A percentile compares a stretch with the other conserved stretches of the same genome.
These are phyloP conservation scores for Agrostemma githago DNA, from an alignment of 148 eudicot genomes.

Conservation along the genomic window DNA sequence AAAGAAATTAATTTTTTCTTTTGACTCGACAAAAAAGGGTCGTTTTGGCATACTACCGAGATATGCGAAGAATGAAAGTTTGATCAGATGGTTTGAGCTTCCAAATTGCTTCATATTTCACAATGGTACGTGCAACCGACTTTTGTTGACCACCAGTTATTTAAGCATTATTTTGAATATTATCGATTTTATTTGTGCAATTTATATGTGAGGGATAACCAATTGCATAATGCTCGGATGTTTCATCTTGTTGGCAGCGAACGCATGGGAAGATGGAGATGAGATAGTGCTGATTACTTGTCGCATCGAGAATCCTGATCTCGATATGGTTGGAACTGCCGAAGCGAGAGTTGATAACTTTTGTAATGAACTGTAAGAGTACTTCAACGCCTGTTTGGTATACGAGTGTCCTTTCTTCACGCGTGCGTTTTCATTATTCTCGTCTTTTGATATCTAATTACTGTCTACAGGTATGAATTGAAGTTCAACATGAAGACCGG, in stretches of 20 bases:
- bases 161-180: background rate
- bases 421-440: background rate
- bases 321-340: constrained; percentile 62
- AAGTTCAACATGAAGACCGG: constrained; percentile 88
- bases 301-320: constrained; percentile 76
- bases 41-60: constrained; percentile 95
- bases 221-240: background rate
- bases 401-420: background rate
- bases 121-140: constrained; percentile 52
- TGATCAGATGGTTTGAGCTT: constrained; percentile 95
- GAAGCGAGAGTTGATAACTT: constrained; percentile 62
- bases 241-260: constrained; percentile 37
- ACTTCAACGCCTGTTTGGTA: background rate
- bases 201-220: too few relatives aligned
- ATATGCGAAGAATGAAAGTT: constrained; percentile 78
- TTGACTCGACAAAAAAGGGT: constrained; percentile 69
- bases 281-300: constrained; percentile 82
- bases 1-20: constrained; percentile 56
- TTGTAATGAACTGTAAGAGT: constrained; percentile 66
- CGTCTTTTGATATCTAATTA: constrained; percentile 4
- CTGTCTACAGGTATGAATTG: constrained; percentile 74
- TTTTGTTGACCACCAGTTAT: background rate
- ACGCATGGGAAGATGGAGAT: constrained; percentile 99
- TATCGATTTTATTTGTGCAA: background rate
- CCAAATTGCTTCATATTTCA: constrained; percentile 98